Evolutionary conservation across 495 filamentous ascomycete genomes (phyloP).

Genomic region (Penicillium taxi): DNA sequence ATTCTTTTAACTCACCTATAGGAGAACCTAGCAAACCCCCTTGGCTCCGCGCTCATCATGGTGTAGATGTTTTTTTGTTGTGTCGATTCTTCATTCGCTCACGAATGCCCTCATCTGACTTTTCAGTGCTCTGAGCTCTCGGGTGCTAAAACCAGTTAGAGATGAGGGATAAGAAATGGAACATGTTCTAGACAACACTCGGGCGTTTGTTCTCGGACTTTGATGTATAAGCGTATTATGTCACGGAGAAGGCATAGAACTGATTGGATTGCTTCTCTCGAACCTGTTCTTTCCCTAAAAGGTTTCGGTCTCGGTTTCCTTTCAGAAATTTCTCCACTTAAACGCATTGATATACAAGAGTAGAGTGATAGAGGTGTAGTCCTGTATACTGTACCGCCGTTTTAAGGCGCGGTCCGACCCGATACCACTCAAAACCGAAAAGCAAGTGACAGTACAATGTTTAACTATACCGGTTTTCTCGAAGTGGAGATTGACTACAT

Average conservation of each 20-base stretch:
- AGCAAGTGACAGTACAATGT: too few relatives aligned
- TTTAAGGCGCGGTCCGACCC: conserved; percentile 1
- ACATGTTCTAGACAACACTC: conserved; percentile 1
- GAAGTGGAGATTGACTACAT: too few relatives aligned
- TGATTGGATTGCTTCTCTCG: neutral
- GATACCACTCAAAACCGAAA: too few relatives aligned
- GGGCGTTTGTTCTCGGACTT: conserved; percentile 1
- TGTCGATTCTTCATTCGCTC: conserved; percentile 6
- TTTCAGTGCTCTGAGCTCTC: neutral
- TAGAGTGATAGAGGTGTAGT: too few relatives aligned
- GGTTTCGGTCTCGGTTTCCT: neutral
- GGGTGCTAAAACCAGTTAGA: neutral
- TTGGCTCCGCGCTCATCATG: neutral
- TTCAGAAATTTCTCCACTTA: too few relatives aligned
- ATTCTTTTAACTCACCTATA: neutral
- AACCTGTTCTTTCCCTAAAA: conserved; percentile 4
- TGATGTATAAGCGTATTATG: neutral
- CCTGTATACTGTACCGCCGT: too few relatives aligned
- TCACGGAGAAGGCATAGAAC: neutral
- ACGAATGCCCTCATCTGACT: conserved; percentile 1
- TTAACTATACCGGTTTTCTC: too few relatives aligned
- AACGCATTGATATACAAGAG: too few relatives aligned
- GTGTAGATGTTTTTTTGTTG: conserved; percentile 1
- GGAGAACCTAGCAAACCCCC: neutral
- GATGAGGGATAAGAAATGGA: neutral